A percentile compares a stretch with the other conserved stretches of the same genome.
Conservation (phyloP, 371 early-diverging fungal species). For the Mortierella sp. region DNA sequence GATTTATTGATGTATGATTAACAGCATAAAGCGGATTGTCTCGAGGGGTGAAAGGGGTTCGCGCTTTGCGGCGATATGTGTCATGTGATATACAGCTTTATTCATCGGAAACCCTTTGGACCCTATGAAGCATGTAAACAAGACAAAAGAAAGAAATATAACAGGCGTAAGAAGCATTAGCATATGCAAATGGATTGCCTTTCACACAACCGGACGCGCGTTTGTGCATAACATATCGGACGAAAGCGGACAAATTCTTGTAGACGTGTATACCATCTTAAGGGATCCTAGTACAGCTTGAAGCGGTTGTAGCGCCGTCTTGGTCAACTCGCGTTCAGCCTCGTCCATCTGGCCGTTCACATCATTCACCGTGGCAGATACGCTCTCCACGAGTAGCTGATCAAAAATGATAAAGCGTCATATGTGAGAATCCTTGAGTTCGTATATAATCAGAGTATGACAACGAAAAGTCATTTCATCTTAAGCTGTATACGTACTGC, state of each 20-base stretch:
- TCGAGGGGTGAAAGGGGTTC: too few relatives aligned
- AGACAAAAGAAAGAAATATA: too few relatives aligned
- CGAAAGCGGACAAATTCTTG: too few relatives aligned
- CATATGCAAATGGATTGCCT: background rate
- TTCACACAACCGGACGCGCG: too few relatives aligned
- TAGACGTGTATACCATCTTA: conserved; percentile 31
- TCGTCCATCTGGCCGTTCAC: conserved; percentile 25
- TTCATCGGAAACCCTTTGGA: conserved; percentile 24
- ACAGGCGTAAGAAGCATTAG: background rate
- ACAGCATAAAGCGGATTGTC: too few relatives aligned
- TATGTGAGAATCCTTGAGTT: too few relatives aligned
- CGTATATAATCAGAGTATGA: too few relatives aligned
- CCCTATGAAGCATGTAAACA: conserved; percentile 26
- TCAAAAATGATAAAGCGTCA: too few relatives aligned
- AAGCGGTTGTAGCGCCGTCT: conserved; percentile 33
- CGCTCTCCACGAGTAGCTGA: conserved; percentile 40
- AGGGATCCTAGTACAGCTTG: conserved; percentile 47
- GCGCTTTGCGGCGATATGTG: too few relatives aligned
- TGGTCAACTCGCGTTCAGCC: conserved; percentile 39
- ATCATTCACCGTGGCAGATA: conserved; percentile 25
- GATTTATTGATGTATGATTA: conserved; percentile 3
- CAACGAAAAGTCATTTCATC: too few relatives aligned
- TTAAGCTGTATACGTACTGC: conserved; percentile 28
- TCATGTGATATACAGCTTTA: background rate
- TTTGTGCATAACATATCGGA: background rate